These are phyloP conservation scores for Debaryomyces psychrophilus DNA, from an alignment of 1,139 yeast genomes.

Conservation along the genomic window DNA sequence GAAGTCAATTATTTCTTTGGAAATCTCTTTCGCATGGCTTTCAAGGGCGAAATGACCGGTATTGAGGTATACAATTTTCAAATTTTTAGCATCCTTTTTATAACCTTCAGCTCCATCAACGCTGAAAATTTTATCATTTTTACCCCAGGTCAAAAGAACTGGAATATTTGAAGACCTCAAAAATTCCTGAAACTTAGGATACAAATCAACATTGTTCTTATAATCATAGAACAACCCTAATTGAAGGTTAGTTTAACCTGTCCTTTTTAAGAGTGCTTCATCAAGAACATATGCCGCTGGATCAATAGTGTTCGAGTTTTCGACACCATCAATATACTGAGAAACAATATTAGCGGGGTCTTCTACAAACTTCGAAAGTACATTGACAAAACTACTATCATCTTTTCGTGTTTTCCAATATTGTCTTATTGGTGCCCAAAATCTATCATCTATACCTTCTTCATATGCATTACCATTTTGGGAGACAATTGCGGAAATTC, in stretches of 20 bases:
- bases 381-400: slow-evolving; percentile 13
- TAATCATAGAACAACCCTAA: slow-evolving; percentile 39
- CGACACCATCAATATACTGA: slow-evolving; percentile 36
- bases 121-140: slow-evolving; percentile 39
- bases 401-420: slow-evolving; percentile 31
- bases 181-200: slow-evolving; percentile 41
- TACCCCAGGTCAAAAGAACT: slow-evolving; percentile 46
- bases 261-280: slow-evolving; percentile 23
- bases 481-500: slow-evolving; percentile 32
- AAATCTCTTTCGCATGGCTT: slow-evolving; percentile 31
- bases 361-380: slow-evolving; percentile 20
- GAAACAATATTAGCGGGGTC: slow-evolving; percentile 21
- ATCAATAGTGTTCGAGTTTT: slow-evolving; percentile 25
- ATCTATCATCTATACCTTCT: slow-evolving; percentile 37
- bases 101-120: slow-evolving; percentile 40
- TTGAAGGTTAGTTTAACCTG: slow-evolving; percentile 33
- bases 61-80: slow-evolving; percentile 27
- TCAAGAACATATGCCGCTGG: slow-evolving; percentile 38
- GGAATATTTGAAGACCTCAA: slow-evolving; percentile 38
- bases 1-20: slow-evolving; percentile 22
- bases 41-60: slow-evolving; percentile 47
- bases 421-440: slow-evolving; percentile 38
- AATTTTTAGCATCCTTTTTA: slow-evolving; percentile 31
- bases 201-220: slow-evolving; percentile 31
- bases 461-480: slow-evolving; percentile 51